Evolutionary conservation across 768 basidiomycete species (phyloP).

Genomic region (Scleroderma citrinum): DNA sequence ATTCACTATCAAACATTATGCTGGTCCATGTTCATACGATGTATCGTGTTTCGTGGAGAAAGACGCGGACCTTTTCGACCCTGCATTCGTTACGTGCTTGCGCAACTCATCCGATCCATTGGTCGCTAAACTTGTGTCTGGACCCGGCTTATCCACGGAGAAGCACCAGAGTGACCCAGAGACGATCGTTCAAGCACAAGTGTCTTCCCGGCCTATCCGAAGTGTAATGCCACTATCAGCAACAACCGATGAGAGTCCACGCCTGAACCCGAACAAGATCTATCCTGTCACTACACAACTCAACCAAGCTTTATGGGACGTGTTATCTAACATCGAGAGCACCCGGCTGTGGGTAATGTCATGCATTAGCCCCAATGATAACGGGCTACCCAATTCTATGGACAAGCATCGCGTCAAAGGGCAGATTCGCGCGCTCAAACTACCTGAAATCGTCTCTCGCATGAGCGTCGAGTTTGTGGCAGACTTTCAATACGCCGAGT

Average conservation of each 20-base stretch:
- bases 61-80: constrained; percentile 48
- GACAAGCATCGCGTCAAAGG: constrained; percentile 57
- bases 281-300: constrained; percentile 57
- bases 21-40: constrained; percentile 51
- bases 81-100: constrained; percentile 49
- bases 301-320: constrained; percentile 45
- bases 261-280: constrained; percentile 44
- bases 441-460: constrained; percentile 48
- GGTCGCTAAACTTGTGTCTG: constrained; percentile 56
- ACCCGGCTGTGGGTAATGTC: constrained; percentile 49
- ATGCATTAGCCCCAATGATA: constrained; percentile 63
- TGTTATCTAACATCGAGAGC: constrained; percentile 41
- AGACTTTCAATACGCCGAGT: constrained; percentile 42
- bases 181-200: constrained; percentile 60
- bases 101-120: constrained; percentile 47
- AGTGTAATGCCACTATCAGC: constrained; percentile 34
- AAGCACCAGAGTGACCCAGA: constrained; percentile 49
- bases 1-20: constrained; percentile 60
- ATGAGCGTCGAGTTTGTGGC: constrained; percentile 46
- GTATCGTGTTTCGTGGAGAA: constrained; percentile 42
- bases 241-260: constrained; percentile 31
- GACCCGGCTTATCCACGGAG: constrained; percentile 54
- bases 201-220: constrained; percentile 52
- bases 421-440: constrained; percentile 48
- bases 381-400: constrained; percentile 55